Conservation (phyloP, 2,329 filamentous ascomycete genomes). For the Xylariaceae sp. region DNA sequence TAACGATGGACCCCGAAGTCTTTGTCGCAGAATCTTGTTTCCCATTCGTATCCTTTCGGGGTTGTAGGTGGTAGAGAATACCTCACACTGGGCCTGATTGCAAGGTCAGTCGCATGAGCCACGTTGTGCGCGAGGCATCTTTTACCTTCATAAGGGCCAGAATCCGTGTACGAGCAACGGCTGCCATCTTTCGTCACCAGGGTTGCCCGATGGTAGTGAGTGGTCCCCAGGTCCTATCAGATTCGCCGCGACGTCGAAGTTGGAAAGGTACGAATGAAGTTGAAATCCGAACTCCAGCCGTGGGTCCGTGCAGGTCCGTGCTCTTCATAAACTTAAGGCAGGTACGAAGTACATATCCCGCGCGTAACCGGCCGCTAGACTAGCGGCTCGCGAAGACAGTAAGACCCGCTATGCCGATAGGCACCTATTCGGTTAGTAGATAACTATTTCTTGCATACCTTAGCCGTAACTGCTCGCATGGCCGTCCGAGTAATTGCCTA, state of each 20-base stretch:
- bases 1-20: conserved; percentile 75
- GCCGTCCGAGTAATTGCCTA: no score
- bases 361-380: no score
- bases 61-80: conserved; percentile 91
- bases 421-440: no score
- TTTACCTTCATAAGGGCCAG: conserved; percentile 74
- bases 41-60: conserved; percentile 75
- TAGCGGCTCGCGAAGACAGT: not conserved
- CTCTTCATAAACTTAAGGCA: not conserved
- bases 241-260: conserved; percentile 8
- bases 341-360: not conserved
- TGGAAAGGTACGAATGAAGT: conserved; percentile 4
- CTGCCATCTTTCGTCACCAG: conserved; percentile 44
- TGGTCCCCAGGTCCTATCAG: conserved; percentile 1
- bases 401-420: not conserved
- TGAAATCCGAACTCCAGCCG: not conserved
- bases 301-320: conserved; percentile 10
- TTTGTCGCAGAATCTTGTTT: conserved; percentile 86
- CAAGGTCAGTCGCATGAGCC: conserved; percentile 12
- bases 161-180: conserved; percentile 55
- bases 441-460: no score
- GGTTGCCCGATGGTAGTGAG: conserved; percentile 7
- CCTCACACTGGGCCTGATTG: conserved; percentile 73
- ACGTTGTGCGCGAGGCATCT: not conserved
- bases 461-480: no score